Base-by-base conservation (phyloP, 23 red algal genomes). In the Gracilariopsis chorda region DNA sequence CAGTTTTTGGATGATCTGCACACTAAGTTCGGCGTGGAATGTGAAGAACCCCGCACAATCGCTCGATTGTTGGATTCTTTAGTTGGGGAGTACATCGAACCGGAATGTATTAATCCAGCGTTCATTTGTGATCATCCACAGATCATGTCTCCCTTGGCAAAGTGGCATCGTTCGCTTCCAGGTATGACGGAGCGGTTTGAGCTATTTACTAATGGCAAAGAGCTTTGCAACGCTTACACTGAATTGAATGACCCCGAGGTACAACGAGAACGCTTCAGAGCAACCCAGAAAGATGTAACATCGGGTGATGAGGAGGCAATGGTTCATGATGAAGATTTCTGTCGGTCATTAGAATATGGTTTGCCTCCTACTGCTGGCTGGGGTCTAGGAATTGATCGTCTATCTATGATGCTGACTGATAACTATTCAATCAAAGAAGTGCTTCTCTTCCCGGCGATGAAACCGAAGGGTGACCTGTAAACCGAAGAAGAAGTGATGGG, bases 41-140 rank as follows among this genome's bases (percentile, higher is more conserved):
- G 96, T 75, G 61, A 88, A 19, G 84, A 87, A 45, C 96, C 96
- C 29, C 83, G 77, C 27, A 98, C 96, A 76, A 88, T 77, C 19
- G 92, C 96, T 0, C 88, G 96, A 11, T 74, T 98, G 72, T 52
- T 98, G 47, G 96, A 98, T 83, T 93, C 90, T 75, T 83, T 98
- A 0, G 87, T 95, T 17, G 92, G 96, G 39, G 93, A 95, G 29
- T 94, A 80, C 48, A 81, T 98, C 21, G 96, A 98, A 55, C 74
- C 88, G 36, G 70, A 98, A 12, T 98, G 96, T 76, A 69, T 95
- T 39, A 72, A 94, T 23, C 96, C 96, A 33, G 95, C 96, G 21
- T 98, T 98, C 60, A 73, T 98, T 56, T 98, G 96, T 70, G 96
- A 98, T 77, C 96, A 98, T 57, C 96, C 96, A 27, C 88, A 90